These are phyloP conservation scores for Dissophora ornata DNA, from an alignment of 192 early-diverging fungal genomes.

Conservation along the genomic window DNA sequence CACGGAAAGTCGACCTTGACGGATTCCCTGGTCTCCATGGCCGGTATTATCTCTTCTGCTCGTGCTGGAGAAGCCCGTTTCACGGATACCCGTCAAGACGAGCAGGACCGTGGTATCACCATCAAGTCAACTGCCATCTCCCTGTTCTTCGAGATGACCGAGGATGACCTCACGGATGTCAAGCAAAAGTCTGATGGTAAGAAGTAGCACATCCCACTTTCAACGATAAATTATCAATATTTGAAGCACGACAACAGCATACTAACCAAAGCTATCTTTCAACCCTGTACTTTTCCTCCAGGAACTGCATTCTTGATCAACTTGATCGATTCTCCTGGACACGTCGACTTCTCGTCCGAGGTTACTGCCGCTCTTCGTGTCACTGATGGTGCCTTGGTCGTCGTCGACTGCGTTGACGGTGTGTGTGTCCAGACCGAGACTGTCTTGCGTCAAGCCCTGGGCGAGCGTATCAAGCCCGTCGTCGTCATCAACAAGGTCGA, in stretches of 20 bases:
- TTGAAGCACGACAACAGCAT: too few species aligned
- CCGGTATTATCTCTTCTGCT: conserved; percentile 97
- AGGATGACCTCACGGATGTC: conserved; percentile 87
- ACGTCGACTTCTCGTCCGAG: conserved; percentile 99
- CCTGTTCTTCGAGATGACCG: conserved; percentile 94
- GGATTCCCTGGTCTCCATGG: conserved; percentile 96
- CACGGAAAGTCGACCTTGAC: conserved; percentile 98
- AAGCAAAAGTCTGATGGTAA: conserved; percentile 88
- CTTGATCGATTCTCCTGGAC: conserved; percentile 99
- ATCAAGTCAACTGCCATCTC: conserved; percentile 99
- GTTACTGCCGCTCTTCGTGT: conserved; percentile 99
- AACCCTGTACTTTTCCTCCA: conserved; percentile 13
- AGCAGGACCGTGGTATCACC: conserved; percentile 99
- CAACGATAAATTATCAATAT: too few species aligned
- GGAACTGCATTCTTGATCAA: conserved; percentile 96
- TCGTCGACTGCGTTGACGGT: conserved; percentile 98
- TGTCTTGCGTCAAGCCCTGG: conserved; percentile 97
- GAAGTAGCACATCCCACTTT: too few species aligned
- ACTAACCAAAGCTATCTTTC: too few species aligned
- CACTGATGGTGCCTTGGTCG: conserved; percentile 98
- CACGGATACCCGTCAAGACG: conserved; percentile 97
- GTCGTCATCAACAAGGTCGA: conserved; percentile 99
- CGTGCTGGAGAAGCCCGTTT: conserved; percentile 97
- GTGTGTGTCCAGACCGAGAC: conserved; percentile 99
- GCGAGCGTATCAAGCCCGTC: conserved; percentile 97